phyloP scores from a whole-genome alignment of 2,329 filamentous ascomycete genomes.

The Juglanconis juglandina region DNA sequence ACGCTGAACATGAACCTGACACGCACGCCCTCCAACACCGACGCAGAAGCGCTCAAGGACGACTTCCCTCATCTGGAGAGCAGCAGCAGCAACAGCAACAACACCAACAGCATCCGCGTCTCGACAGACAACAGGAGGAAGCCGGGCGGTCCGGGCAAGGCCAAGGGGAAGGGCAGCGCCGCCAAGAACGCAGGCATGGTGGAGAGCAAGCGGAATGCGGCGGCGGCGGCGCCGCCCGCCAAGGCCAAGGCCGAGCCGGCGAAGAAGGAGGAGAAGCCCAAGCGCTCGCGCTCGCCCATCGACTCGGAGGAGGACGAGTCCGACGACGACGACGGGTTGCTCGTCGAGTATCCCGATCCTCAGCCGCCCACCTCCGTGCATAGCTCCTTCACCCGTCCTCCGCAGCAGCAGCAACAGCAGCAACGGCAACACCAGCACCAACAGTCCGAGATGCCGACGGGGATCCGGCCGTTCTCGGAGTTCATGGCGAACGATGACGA shows the following conservation, averaged over 20 bases:
- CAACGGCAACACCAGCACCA: slow-evolving; percentile 40
- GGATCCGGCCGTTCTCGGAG: slow-evolving; percentile 50
- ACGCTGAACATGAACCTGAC: slow-evolving; percentile 84
- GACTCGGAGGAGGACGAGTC: slow-evolving; percentile 32
- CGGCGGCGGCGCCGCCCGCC: slow-evolving; percentile 20
- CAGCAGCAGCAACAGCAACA: slow-evolving; percentile 15
- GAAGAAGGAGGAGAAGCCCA: slow-evolving; percentile 22
- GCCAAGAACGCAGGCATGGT: slow-evolving; percentile 26
- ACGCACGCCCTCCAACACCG: slow-evolving; percentile 62
- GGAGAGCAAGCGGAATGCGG: slow-evolving; percentile 24
- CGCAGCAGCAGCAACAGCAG: slow-evolving; percentile 38
- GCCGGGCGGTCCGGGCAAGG: not conserved
- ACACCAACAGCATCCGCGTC: slow-evolving; percentile 19
- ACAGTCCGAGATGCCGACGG: slow-evolving; percentile 41
- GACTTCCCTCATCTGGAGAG: slow-evolving; percentile 63
- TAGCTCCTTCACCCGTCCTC: slow-evolving; percentile 25
- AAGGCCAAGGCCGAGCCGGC: slow-evolving; percentile 29
- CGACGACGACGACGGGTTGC: slow-evolving; percentile 55
- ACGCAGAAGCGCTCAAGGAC: slow-evolving; percentile 60
- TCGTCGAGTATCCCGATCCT: slow-evolving; percentile 58
- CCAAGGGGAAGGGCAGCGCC: slow-evolving; percentile 4
- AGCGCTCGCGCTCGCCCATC: slow-evolving; percentile 5
- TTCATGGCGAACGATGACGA: slow-evolving; percentile 41
- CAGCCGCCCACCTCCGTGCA: slow-evolving; percentile 29
- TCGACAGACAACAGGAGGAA: slow-evolving; percentile 23